A percentile compares a stretch with the other conserved stretches of the same genome.
These are phyloP conservation scores for Apiospora koreana DNA, from an alignment of 2,329 filamentous ascomycete genomes.

Conservation along the genomic window DNA sequence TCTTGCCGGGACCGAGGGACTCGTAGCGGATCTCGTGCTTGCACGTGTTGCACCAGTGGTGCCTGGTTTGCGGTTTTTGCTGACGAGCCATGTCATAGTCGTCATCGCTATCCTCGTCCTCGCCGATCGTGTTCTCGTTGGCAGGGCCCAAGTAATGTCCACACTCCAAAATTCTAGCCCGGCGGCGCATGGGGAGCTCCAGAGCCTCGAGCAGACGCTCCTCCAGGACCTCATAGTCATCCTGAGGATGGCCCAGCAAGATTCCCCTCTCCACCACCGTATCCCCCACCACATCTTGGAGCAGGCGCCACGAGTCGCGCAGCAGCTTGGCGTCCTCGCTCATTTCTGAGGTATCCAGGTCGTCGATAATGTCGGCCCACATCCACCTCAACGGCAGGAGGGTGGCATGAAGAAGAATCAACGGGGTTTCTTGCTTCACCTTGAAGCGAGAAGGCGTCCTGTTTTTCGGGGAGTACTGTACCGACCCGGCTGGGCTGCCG, in stretches of 20 bases:
- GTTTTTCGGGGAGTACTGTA: slow-evolving; percentile 56
- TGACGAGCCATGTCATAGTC: slow-evolving; percentile 34
- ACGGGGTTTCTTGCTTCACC: slow-evolving; percentile 58
- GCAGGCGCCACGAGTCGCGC: slow-evolving; percentile 64
- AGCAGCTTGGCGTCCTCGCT: slow-evolving; percentile 48
- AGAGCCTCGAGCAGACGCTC: slow-evolving; percentile 75
- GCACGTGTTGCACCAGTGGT: slow-evolving; percentile 60
- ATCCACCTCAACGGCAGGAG: slow-evolving; percentile 69
- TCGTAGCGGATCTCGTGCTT: slow-evolving; percentile 56
- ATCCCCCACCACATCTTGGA: slow-evolving; percentile 71
- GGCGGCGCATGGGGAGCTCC: slow-evolving; percentile 63
- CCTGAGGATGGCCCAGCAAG: slow-evolving; percentile 74
- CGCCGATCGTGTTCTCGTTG: slow-evolving; percentile 46
- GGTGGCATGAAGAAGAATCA: slow-evolving; percentile 78
- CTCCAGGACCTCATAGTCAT: slow-evolving; percentile 78
- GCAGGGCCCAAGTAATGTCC: slow-evolving; percentile 72
- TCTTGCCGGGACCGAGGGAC: slow-evolving; percentile 52
- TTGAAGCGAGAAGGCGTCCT: slow-evolving; percentile 58
- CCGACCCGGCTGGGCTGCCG: slow-evolving; percentile 53
- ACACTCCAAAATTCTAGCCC: slow-evolving; percentile 72
- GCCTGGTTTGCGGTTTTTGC: slow-evolving; percentile 32
- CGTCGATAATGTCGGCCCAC: slow-evolving; percentile 59
- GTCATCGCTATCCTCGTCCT: slow-evolving; percentile 50
- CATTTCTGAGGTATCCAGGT: slow-evolving; percentile 32
- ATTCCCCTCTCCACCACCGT: slow-evolving; percentile 74